phyloP scores from a whole-genome alignment of 805 yeast species.

The Ogataea chonburiensis region DNA sequence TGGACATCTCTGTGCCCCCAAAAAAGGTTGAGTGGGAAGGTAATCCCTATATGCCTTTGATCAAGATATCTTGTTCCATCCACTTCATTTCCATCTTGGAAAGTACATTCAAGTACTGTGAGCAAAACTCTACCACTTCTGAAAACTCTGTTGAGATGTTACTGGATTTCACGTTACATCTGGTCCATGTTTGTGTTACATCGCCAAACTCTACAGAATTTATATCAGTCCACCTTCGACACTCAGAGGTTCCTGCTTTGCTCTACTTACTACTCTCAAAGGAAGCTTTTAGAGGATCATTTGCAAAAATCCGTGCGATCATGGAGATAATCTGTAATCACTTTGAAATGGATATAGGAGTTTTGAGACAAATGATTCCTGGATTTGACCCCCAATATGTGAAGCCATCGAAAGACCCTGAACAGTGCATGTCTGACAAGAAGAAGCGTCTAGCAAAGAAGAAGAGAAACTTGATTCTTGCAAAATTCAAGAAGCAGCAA shows the following conservation, averaged over 20 bases:
- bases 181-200: constrained; percentile 61
- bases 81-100: constrained; percentile 55
- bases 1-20: constrained; percentile 61
- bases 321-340: constrained; percentile 31
- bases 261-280: constrained; percentile 42
- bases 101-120: constrained; percentile 44
- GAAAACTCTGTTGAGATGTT: constrained; percentile 49
- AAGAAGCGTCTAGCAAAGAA: constrained; percentile 70
- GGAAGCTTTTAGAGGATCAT: constrained; percentile 43
- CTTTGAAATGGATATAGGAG: constrained; percentile 24
- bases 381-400: constrained; percentile 29
- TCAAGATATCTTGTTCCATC: constrained; percentile 50
- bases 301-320: constrained; percentile 57
- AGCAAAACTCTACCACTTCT: constrained; percentile 4
- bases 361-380: constrained; percentile 37
- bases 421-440: constrained; percentile 45
- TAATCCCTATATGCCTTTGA: constrained; percentile 44
- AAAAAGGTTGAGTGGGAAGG: constrained; percentile 37
- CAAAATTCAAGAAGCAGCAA: constrained; percentile 79
- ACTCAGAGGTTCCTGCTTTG: constrained; percentile 23
- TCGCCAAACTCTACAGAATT: constrained; percentile 35
- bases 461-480: constrained; percentile 69
- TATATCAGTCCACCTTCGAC: constrained; percentile 11
- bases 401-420: constrained; percentile 14
- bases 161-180: constrained; percentile 58